A percentile compares a stretch with the other conserved stretches of the same genome.
phyloP scores from a whole-genome alignment of 2,329 filamentous ascomycete genomes.

The Botrytis sinoallii region DNA sequence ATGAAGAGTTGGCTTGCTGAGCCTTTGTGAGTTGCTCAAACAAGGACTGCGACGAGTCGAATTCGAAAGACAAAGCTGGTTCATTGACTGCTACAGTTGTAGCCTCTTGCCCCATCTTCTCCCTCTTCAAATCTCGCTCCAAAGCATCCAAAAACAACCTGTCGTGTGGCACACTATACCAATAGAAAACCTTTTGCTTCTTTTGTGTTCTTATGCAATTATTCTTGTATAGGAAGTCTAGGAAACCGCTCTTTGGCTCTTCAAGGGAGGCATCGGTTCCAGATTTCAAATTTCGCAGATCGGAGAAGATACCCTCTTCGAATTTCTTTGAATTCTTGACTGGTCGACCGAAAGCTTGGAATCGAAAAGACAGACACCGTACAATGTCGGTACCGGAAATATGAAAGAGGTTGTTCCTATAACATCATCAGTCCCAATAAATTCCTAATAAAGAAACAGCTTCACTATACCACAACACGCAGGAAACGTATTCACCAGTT shows the following conservation, averaged over 20 bases:
- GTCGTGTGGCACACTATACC: constrained; percentile 99
- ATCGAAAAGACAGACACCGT: constrained; percentile 94
- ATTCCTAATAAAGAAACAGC: constrained; percentile 21
- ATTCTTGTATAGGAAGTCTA: constrained; percentile 99
- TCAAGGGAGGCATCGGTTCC: constrained; percentile 97
- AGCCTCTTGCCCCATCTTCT: constrained; percentile 99
- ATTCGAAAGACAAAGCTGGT: constrained; percentile 96
- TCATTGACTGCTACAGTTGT: constrained; percentile 96
- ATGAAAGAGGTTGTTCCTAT: constrained; percentile 96
- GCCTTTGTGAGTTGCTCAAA: constrained; percentile 99
- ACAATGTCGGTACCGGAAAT: constrained; percentile 99
- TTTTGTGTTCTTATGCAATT: constrained; percentile 99
- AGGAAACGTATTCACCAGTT: constrained; percentile 98
- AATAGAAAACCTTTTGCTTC: constrained; percentile 99
- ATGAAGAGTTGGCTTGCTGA: constrained; percentile 97
- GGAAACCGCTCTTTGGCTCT: constrained; percentile 96
- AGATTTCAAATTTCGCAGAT: constrained; percentile 95
- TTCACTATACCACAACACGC: constrained; percentile 74
- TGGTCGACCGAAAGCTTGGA: constrained; percentile 95
- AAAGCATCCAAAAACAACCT: constrained; percentile 94
- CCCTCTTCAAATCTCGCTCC: constrained; percentile 94
- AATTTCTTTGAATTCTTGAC: constrained; percentile 99
- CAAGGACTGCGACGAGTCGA: constrained; percentile 97
- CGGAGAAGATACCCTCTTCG: constrained; percentile 98
- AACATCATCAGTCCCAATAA: constrained; percentile 32